A percentile compares a stretch with the other conserved stretches of the same genome.
phyloP scores from a whole-genome alignment of 441 rosid genomes.

The Metrosideros polymorpha region DNA sequence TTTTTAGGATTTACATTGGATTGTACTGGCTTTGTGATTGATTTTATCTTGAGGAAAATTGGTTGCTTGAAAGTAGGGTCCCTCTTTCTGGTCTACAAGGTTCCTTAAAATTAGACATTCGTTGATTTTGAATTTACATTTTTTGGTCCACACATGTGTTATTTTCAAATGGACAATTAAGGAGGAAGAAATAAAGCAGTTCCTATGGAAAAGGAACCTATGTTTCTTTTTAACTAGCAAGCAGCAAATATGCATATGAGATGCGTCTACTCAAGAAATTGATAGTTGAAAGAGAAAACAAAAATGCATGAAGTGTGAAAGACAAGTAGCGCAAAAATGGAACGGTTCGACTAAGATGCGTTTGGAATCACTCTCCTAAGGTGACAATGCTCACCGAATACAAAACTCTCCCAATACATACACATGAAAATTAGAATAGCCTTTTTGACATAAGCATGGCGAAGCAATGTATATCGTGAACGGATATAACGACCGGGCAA shows the following conservation, averaged over 20 bases:
- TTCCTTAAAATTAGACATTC: not conserved
- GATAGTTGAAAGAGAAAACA: not conserved
- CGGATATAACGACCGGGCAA: not conserved
- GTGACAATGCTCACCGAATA: fast-evolving
- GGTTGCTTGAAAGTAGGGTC: not conserved
- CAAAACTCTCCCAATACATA: not conserved
- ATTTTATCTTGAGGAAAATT: not conserved
- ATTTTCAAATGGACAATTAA: not conserved
- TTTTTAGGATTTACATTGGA: too few relatives aligned
- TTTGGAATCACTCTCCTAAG: not conserved
- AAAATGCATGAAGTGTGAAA: not conserved
- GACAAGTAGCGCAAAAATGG: not conserved
- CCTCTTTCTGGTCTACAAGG: not conserved
- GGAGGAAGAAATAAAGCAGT: not conserved
- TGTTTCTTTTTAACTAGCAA: not conserved
- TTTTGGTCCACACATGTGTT: not conserved
- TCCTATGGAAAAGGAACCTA: not conserved
- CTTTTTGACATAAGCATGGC: too few relatives aligned
- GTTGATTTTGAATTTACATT: not conserved
- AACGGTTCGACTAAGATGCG: not conserved
- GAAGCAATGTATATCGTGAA: not conserved
- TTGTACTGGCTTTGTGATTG: too few relatives aligned
- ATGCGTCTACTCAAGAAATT: not conserved
- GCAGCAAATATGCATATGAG: not conserved
- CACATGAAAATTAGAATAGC: not conserved